A percentile compares a stretch with the other conserved stretches of the same genome.
Evolutionary conservation across 2,329 filamentous ascomycete genomes (phyloP).

Genomic region (Knufia fluminis): DNA sequence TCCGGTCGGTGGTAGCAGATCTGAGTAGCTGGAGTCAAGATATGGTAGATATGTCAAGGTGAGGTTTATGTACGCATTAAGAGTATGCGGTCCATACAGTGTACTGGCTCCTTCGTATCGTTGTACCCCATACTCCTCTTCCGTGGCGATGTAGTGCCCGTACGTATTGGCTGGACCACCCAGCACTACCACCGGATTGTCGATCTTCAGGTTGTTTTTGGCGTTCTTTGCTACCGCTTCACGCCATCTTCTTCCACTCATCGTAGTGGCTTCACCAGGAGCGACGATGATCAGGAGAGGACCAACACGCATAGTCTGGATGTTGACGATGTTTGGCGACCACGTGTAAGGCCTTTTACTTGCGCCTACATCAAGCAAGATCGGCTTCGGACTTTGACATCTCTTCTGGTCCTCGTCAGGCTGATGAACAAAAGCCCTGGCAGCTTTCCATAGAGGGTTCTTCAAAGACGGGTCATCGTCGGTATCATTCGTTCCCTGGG

Average conservation of each 20-base stretch:
- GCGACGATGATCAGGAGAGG: conserved; percentile 76
- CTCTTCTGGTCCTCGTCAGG: conserved; percentile 60
- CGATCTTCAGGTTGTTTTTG: conserved; percentile 41
- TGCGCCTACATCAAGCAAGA: conserved; percentile 81
- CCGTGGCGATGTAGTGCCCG: conserved; percentile 69
- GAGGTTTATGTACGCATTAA: conserved; percentile 80
- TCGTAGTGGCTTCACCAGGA: conserved; percentile 82
- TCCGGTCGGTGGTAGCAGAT: conserved; percentile 40
- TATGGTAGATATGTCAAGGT: conserved; percentile 64
- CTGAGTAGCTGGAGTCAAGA: conserved; percentile 41
- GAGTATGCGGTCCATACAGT: conserved; percentile 71
- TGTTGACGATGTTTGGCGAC: conserved; percentile 84
- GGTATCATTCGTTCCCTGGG: conserved; percentile 53
- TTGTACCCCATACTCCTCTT: conserved; percentile 73
- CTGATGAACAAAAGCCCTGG: conserved; percentile 61
- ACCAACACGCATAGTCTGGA: conserved; percentile 76
- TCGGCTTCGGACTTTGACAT: conserved; percentile 74
- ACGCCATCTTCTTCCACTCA: conserved; percentile 84
- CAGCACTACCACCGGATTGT: conserved; percentile 63
- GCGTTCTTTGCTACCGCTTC: conserved; percentile 54
- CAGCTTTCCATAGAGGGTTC: conserved; percentile 71
- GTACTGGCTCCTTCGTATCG: conserved; percentile 94
- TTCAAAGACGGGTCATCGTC: conserved; percentile 54
- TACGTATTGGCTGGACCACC: conserved; percentile 89
- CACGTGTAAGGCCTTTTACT: conserved; percentile 70